phyloP scores from a whole-genome alignment of 2,329 filamentous ascomycete genomes.

The Venturiaceae sp. region DNA sequence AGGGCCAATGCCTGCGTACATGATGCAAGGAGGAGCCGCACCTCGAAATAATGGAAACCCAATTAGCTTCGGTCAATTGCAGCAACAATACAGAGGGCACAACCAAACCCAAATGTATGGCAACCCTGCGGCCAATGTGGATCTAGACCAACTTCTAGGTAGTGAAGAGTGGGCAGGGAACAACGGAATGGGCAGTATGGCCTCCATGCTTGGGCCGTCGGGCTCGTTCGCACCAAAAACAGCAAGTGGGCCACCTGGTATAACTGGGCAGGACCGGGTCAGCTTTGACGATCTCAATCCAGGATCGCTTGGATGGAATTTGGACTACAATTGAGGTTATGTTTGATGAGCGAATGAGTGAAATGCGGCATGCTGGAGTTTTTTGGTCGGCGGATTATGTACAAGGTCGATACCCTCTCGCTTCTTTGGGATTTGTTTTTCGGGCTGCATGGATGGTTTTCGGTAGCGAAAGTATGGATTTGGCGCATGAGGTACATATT shows the following conservation, averaged over 20 bases:
- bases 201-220: background rate
- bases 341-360: background rate
- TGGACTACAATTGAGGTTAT: background rate
- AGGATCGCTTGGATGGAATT: constrained; percentile 4
- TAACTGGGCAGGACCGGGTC: background rate
- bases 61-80: constrained; percentile 15
- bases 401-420: background rate
- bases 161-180: constrained; percentile 31
- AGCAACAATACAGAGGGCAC: constrained; percentile 5
- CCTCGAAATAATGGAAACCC: constrained; percentile 11
- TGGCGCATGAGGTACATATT: background rate
- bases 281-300: constrained; percentile 5
- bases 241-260: background rate
- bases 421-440: background rate
- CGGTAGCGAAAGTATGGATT: background rate
- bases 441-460: background rate
- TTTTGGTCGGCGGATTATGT: background rate
- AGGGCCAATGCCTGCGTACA: constrained; percentile 60
- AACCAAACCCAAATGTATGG: constrained; percentile 19
- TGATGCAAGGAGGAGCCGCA: constrained; percentile 44
- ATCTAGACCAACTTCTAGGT: constrained; percentile 26
- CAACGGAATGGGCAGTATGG: constrained; percentile 11
- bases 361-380: background rate
- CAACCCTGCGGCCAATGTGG: constrained; percentile 20
- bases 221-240: background rate